Evolutionary conservation across 768 basidiomycete species (phyloP).

Genomic region (Megacollybia marginata): DNA sequence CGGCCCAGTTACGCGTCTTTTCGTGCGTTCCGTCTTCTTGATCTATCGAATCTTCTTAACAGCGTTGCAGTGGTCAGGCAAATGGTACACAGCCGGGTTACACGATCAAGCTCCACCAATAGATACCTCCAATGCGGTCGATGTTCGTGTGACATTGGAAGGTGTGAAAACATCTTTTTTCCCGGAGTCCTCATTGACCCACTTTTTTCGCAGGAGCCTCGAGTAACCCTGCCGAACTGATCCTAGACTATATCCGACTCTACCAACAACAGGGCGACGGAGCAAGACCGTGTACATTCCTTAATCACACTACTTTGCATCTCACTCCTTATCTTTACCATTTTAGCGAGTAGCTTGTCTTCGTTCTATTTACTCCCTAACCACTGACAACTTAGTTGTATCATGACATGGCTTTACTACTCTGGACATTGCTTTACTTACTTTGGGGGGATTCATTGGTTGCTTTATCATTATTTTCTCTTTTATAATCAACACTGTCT

Average conservation of each 20-base stretch:
- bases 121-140: background rate
- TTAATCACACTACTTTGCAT: background rate
- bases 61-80: background rate
- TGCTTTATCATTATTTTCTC: too few relatives aligned
- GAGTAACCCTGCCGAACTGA: background rate
- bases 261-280: conserved; percentile 4
- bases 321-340: background rate
- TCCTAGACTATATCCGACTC: conserved; percentile 11
- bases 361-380: too few relatives aligned
- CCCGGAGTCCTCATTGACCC: background rate
- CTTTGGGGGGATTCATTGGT: too few relatives aligned
- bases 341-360: background rate
- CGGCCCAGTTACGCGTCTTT: conserved; percentile 5
- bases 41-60: background rate
- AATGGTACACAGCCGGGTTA: background rate
- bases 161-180: background rate
- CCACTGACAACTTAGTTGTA: too few relatives aligned
- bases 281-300: background rate
- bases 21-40: background rate
- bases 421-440: too few relatives aligned
- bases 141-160: background rate
- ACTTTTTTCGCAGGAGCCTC: background rate
- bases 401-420: too few relatives aligned
- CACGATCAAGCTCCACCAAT: background rate
- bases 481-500: too few relatives aligned